Evolutionary conservation across 331 rosid species (phyloP).

Genomic region (Pyracantha coccinea): DNA sequence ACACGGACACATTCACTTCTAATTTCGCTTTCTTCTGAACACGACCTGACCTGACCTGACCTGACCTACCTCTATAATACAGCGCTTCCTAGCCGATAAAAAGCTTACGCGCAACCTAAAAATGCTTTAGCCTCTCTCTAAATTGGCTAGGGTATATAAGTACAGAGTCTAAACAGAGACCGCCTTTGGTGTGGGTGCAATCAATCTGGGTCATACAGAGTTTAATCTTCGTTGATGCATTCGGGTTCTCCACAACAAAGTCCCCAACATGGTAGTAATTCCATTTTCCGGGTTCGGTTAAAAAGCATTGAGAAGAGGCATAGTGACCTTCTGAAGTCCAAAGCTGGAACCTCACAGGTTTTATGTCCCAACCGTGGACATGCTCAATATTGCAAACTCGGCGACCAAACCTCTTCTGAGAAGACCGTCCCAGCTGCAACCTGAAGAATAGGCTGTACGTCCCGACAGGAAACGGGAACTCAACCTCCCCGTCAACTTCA

Average conservation of each 20-base stretch:
- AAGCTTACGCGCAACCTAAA: conserved; percentile 36
- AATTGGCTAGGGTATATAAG: conserved; percentile 53
- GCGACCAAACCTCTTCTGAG: conserved; percentile 63
- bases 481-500: conserved; percentile 87
- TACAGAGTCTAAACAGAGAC: conserved; percentile 88
- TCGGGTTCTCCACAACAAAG: conserved; percentile 59
- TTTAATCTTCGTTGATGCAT: conserved; percentile 50
- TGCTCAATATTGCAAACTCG: conserved; percentile 60
- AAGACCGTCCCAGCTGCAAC: conserved; percentile 62
- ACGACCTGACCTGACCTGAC: neutral
- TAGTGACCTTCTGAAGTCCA: conserved; percentile 87
- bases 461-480: conserved; percentile 91
- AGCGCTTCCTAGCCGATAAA: conserved; percentile 10
- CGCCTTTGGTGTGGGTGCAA: conserved; percentile 97
- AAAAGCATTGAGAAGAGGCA: conserved; percentile 54
- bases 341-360: conserved; percentile 80
- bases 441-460: conserved; percentile 76
- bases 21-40: conserved; percentile 28
- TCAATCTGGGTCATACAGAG: conserved; percentile 95
- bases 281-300: conserved; percentile 75
- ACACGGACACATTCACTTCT: neutral
- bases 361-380: conserved; percentile 91
- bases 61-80: conserved; percentile 14
- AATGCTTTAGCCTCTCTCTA: conserved; percentile 44
- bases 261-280: conserved; percentile 64